phyloP scores from a whole-genome alignment of 129 eudicot genomes.

The Flaveria linearis region DNA sequence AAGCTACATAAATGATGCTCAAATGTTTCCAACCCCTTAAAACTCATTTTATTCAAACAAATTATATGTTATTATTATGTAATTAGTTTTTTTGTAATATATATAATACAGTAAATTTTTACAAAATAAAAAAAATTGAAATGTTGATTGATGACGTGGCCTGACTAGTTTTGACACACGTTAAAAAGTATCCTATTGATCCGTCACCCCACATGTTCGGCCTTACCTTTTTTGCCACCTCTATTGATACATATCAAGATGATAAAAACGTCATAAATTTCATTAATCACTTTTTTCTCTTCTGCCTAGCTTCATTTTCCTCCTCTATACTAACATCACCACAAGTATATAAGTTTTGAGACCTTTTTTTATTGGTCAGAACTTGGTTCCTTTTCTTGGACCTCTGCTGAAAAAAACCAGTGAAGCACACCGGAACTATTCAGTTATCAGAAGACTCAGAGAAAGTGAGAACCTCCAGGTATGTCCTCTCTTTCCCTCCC shows the following conservation, averaged over 20 bases:
- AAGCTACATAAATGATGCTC: neutral
- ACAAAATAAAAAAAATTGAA: neutral
- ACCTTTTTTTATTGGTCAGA: conserved; percentile 45
- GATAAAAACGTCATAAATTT: neutral
- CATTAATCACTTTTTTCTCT: neutral
- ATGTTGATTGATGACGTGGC: neutral
- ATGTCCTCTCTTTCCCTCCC: conserved; percentile 7
- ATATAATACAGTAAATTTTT: neutral
- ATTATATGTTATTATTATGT: neutral
- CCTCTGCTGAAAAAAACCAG: conserved; percentile 86
- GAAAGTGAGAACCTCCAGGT: conserved; percentile 94
- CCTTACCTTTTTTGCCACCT: neutral
- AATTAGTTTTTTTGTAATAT: neutral
- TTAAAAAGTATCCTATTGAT: too few species aligned
- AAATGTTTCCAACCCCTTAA: neutral
- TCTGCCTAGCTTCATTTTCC: neutral
- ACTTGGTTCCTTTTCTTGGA: conserved; percentile 93
- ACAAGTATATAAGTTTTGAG: neutral
- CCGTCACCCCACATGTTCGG: too few species aligned
- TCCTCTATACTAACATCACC: neutral
- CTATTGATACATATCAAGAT: neutral
- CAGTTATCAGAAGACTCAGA: conserved; percentile 82
- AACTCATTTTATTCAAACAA: neutral
- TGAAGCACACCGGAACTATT: conserved; percentile 80
- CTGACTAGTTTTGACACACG: too few species aligned